phyloP scores from a whole-genome alignment of 257 asterid species.

The Linaria vulgaris region DNA sequence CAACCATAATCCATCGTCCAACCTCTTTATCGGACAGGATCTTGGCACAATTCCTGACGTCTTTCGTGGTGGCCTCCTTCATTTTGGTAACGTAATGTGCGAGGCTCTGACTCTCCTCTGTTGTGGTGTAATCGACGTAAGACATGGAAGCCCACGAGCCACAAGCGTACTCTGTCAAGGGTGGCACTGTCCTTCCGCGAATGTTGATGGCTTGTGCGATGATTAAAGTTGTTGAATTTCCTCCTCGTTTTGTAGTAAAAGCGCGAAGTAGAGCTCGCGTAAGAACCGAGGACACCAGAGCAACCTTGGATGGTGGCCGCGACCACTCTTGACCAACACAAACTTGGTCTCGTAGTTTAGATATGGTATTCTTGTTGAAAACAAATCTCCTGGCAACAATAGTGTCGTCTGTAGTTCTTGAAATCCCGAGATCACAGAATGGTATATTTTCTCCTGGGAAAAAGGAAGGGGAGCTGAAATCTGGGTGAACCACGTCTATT shows the following conservation, averaged over 20 bases:
- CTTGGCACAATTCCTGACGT: too few species aligned
- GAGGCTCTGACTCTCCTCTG: too few species aligned
- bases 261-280: slow-evolving; percentile 16
- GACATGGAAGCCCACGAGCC: too few species aligned
- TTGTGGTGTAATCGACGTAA: too few species aligned
- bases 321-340: not conserved
- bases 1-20: too few species aligned
- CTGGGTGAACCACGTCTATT: not conserved
- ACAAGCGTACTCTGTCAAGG: too few species aligned
- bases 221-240: not conserved
- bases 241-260: slow-evolving; percentile 1
- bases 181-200: too few species aligned
- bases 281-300: slow-evolving; percentile 14
- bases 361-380: slow-evolving; percentile 15
- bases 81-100: too few species aligned
- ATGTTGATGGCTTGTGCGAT: not conserved
- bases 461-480: slow-evolving; percentile 14
- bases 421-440: not conserved
- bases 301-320: slow-evolving; percentile 18
- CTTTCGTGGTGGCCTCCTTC: too few species aligned
- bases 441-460: slow-evolving; percentile 11
- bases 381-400: slow-evolving; percentile 15
- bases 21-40: too few species aligned
- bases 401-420: not conserved
- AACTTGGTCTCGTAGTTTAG: slow-evolving; percentile 3